Evolutionary conservation across 768 basidiomycete species (phyloP).

Genomic region (Macrolepiota dolichaula): DNA sequence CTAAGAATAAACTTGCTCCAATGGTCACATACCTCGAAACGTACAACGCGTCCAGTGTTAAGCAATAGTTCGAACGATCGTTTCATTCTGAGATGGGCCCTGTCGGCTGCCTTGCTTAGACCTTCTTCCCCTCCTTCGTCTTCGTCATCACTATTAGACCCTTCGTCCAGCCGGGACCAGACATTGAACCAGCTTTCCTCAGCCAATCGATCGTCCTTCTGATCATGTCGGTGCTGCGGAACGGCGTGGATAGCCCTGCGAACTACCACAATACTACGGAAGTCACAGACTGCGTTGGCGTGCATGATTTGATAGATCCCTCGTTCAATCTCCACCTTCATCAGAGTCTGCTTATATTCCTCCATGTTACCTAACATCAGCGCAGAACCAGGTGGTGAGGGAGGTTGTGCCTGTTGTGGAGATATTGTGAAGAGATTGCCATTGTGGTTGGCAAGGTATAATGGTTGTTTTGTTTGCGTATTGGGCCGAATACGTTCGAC

Average conservation of each 20-base stretch:
- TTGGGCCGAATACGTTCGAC: conserved; percentile 66
- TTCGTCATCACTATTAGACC: conserved; percentile 48
- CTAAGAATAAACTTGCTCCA: not conserved
- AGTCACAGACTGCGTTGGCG: conserved; percentile 67
- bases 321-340: conserved; percentile 53
- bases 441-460: conserved; percentile 72
- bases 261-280: conserved; percentile 66
- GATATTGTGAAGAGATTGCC: conserved; percentile 66
- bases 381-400: conserved; percentile 59
- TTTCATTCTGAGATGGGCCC: conserved; percentile 45
- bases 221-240: conserved; percentile 33
- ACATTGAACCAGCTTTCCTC: conserved; percentile 30
- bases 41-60: conserved; percentile 60
- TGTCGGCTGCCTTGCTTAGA: conserved; percentile 39
- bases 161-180: conserved; percentile 35
- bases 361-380: conserved; percentile 22
- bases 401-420: conserved; percentile 57
- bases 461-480: conserved; percentile 49
- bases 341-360: conserved; percentile 33
- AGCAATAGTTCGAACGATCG: conserved; percentile 79
- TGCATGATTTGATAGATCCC: conserved; percentile 61
- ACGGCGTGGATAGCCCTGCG: conserved; percentile 55
- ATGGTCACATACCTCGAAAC: conserved; percentile 66
- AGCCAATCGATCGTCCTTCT: conserved; percentile 24
- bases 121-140: conserved; percentile 67